These are phyloP conservation scores for Lophiotrema nucula DNA, from an alignment of 495 filamentous ascomycete species.

Conservation along the genomic window DNA sequence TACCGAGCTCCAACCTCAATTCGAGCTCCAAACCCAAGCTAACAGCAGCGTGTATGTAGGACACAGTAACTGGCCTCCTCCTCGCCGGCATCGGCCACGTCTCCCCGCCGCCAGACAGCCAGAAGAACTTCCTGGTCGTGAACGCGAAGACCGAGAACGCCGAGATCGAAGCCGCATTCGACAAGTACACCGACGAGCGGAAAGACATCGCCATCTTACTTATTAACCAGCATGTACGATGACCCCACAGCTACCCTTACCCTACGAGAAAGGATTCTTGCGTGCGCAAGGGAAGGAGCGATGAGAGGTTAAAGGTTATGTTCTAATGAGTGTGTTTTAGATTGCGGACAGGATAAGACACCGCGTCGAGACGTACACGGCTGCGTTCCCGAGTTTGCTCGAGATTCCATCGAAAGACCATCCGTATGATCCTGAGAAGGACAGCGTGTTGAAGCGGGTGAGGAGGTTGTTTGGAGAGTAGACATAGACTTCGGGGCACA, in stretches of 20 bases:
- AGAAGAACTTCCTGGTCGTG: conserved; percentile 97
- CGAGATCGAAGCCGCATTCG: conserved; percentile 87
- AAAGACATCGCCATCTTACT: conserved; percentile 96
- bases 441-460: conserved; percentile 91
- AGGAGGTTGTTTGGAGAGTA: conserved; percentile 88
- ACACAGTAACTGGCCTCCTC: conserved; percentile 91
- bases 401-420: conserved; percentile 99
- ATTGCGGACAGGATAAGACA: conserved; percentile 91
- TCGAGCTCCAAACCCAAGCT: too few relatives aligned
- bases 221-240: conserved; percentile 95
- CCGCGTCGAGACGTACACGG: conserved; percentile 69
- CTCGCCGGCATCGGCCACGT: conserved; percentile 58
- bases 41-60: conserved; percentile 54
- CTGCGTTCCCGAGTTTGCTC: conserved; percentile 73
- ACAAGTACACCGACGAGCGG: conserved; percentile 78
- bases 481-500: not conserved
- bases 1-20: too few relatives aligned
- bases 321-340: too few relatives aligned
- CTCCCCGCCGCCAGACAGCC: conserved; percentile 73
- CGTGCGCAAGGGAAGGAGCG: too few relatives aligned
- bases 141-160: conserved; percentile 86
- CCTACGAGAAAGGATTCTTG: too few relatives aligned
- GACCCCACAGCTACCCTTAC: too few relatives aligned
- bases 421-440: conserved; percentile 98
- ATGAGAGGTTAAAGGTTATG: too few relatives aligned